A percentile compares a stretch with the other conserved stretches of the same genome.
Evolutionary conservation across 2,329 filamentous ascomycete genomes (phyloP).

Genomic region (Harringtonia lauricola): DNA sequence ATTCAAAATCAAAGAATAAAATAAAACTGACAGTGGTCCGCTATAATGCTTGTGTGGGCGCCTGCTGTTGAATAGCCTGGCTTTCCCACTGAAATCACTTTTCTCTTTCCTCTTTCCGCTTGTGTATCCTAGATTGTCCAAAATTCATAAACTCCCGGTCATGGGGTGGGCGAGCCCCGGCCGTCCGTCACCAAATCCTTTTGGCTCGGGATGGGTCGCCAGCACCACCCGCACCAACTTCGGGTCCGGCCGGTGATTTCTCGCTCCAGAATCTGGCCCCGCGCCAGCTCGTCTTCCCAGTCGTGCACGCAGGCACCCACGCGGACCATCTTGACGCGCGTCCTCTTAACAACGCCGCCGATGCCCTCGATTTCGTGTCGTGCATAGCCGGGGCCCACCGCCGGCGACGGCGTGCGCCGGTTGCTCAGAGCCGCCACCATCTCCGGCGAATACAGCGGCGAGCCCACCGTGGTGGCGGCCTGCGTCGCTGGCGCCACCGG

Average conservation of each 20-base stretch:
- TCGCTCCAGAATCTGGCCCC: constrained; percentile 53
- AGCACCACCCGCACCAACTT: constrained; percentile 92
- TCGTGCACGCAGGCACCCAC: constrained; percentile 81
- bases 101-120: neutral
- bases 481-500: constrained; percentile 11
- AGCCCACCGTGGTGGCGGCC: constrained; percentile 9
- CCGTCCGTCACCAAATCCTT: constrained; percentile 26
- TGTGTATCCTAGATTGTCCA: neutral
- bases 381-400: constrained; percentile 62
- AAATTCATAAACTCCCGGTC: too few relatives aligned
- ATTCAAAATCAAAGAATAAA: neutral
- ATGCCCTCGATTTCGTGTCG: constrained; percentile 87
- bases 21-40: neutral
- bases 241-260: constrained; percentile 59
- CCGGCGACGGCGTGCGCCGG: constrained; percentile 31
- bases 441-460: constrained; percentile 12
- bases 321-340: constrained; percentile 69
- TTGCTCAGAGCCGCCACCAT: constrained; percentile 10
- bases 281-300: constrained; percentile 65
- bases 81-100: too few relatives aligned
- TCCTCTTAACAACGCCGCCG: constrained; percentile 78
- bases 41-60: too few relatives aligned
- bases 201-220: constrained; percentile 55
- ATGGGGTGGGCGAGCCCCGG: constrained; percentile 1
- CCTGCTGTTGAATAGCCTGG: too few relatives aligned